Base-by-base conservation (phyloP, 2,329 filamentous ascomycete genomes). In the Hymenoscyphus linearis region DNA sequence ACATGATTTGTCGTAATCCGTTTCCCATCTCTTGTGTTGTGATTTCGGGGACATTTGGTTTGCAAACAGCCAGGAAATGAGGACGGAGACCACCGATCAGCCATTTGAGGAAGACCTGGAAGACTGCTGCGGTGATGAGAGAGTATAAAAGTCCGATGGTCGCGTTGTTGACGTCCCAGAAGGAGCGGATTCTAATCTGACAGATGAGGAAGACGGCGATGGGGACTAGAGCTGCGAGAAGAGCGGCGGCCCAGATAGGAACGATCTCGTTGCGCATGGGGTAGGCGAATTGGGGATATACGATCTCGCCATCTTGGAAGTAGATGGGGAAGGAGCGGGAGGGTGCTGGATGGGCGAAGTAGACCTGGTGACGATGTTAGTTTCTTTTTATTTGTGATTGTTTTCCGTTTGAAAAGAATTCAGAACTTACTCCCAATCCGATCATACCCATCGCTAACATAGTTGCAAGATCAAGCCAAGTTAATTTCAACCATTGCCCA, bases 41-140 rank as follows among this genome's bases (percentile, higher is more conserved):
- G 2, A 78, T 79, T 16, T 74, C 67, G 3, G 74, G 75, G 37
- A 74, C 73, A 53, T 76, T 79, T 0, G 87, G 88, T 72, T 86
- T 82, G 79, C 87, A 91, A 58, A 89, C 86, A 25, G 79, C 80
- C 22, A 91, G 79, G 76, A 90, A 91, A 72, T 90, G 85, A 0
- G 88, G 88, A n/a, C 87, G 81, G 22, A 88, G 76, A 14, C 87
- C 88, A 14, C 88, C 88, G 64, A 91, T 89, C 50, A 91, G 81
- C 81, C 83, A 87, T 75, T 91, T 91, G 72, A 91, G 69, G 70
- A 90, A 87, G 66, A 91, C 87, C 70, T 91, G 88, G 76, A 91
- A 90, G 56, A 91, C 83, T n/a, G 87, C 85, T 3, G 86, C 86
- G 5, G 81, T 78, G 74, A 90, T 88, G 64, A 90, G 80, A 0